Percentiles rank a stretch among this genome's conserved stretches.
Conservation (phyloP, 1,139 yeast species). For the Wickerhamomyces sp. region DNA sequence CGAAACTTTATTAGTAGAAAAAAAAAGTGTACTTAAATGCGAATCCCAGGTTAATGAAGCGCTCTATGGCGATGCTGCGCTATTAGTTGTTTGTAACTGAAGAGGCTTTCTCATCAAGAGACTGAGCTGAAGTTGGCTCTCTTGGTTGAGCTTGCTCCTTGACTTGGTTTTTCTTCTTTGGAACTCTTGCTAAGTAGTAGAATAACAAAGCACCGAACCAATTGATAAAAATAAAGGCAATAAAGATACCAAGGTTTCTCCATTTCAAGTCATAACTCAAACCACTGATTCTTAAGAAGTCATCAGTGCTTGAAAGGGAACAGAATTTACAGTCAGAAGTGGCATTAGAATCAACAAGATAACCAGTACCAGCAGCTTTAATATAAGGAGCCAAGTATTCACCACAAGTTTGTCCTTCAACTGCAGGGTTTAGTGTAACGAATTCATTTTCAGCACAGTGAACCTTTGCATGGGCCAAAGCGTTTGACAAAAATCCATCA, state of each 20-base stretch:
- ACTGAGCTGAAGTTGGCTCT: neutral
- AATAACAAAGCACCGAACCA: constrained; percentile 46
- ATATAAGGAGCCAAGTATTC: constrained; percentile 46
- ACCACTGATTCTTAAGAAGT: constrained; percentile 40
- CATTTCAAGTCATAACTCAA: constrained; percentile 48
- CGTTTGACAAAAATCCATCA: constrained; percentile 46
- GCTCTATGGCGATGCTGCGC: neutral
- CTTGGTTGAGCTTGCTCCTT: constrained; percentile 12
- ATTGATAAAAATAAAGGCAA: constrained; percentile 46
- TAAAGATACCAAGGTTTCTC: constrained; percentile 58
- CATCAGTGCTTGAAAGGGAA: constrained; percentile 43
- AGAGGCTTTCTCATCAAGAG: constrained; percentile 2
- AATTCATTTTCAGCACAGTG: constrained; percentile 45
- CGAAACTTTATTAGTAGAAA: no score
- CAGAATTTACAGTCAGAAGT: constrained; percentile 52
- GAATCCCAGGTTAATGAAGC: neutral
- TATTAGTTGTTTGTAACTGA: neutral
- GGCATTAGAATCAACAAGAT: constrained; percentile 38
- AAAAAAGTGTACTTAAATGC: no score
- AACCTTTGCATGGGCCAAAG: constrained; percentile 47
- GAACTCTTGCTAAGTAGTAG: constrained; percentile 80
- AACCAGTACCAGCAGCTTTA: constrained; percentile 48
- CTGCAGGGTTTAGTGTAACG: constrained; percentile 46
- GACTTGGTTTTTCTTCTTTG: constrained; percentile 33
- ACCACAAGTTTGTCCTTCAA: constrained; percentile 46